Conservation (phyloP, 352 stramenopile species). For the Elongisporangium prolatum region DNA sequence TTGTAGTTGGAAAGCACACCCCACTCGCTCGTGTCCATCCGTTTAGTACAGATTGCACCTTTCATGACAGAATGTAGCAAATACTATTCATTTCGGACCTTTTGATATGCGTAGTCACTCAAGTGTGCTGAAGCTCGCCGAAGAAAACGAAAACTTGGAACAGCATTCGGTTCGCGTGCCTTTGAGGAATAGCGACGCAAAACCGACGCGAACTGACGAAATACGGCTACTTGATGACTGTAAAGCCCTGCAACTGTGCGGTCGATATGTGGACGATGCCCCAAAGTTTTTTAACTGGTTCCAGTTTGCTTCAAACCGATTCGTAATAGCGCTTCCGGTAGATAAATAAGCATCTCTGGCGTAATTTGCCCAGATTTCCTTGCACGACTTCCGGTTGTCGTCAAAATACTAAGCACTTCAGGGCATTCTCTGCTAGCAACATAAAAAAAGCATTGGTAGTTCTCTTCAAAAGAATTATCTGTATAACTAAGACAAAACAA, state of each 20-base stretch:
- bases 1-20: too few species aligned
- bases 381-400: slow-evolving; percentile 4
- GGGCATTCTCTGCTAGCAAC: neutral
- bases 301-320: slow-evolving; percentile 8
- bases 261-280: slow-evolving; percentile 2
- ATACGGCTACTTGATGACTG: slow-evolving; percentile 4
- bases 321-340: slow-evolving; percentile 1
- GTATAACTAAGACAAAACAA: too few species aligned
- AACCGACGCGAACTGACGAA: slow-evolving; percentile 1
- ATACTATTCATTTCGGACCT: too few species aligned
- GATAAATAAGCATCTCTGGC: slow-evolving; percentile 1
- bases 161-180: too few species aligned
- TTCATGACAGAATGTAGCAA: too few species aligned
- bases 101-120: too few species aligned
- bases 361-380: slow-evolving; percentile 6
- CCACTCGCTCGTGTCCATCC: too few species aligned
- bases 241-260: slow-evolving; percentile 1
- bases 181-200: neutral
- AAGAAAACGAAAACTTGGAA: too few species aligned
- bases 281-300: slow-evolving; percentile 4
- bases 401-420: slow-evolving; percentile 1
- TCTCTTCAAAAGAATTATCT: too few species aligned
- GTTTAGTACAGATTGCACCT: too few species aligned
- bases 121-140: too few species aligned
- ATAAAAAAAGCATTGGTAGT: too few species aligned